A percentile compares a stretch with the other conserved stretches of the same genome.
phyloP scores from a whole-genome alignment of 108 stramenopile species.

The Nannochloropsis granulata region DNA sequence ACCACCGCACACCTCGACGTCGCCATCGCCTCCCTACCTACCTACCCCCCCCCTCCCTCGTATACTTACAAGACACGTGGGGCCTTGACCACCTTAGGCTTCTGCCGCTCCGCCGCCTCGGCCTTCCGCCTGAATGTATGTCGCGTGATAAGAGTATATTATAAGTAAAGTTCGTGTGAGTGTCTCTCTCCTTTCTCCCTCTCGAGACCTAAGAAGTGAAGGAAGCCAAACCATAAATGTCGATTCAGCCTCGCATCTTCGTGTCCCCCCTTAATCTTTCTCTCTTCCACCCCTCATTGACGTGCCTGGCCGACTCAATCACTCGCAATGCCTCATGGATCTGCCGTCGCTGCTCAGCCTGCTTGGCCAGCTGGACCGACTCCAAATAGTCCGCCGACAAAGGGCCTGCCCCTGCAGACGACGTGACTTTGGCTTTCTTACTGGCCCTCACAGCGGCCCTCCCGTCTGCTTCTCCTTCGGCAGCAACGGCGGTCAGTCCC shows the following conservation, averaged over 20 bases:
- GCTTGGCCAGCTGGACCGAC: neutral
- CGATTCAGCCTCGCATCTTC: no score
- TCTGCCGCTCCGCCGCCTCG: no score
- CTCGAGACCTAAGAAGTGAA: no score
- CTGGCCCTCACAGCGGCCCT: neutral
- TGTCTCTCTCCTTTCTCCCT: neutral
- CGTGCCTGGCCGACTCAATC: neutral
- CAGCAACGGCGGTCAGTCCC: neutral
- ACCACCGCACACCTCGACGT: no score
- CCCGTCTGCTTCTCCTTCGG: neutral
- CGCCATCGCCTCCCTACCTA: no score
- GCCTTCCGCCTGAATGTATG: no score
- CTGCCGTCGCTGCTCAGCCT: neutral
- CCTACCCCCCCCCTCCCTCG: no score
- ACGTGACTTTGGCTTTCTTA: neutral
- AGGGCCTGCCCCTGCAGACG: neutral
- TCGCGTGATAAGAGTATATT: no score
- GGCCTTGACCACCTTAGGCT: no score
- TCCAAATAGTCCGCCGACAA: neutral
- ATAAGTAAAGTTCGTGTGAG: neutral
- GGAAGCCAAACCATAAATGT: no score
- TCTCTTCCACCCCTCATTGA: neutral
- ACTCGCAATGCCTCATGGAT: neutral
- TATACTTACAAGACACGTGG: no score
- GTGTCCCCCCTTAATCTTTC: no score